Evolutionary conservation across 768 basidiomycete genomes (phyloP), one percentile per base, ranked within the genome.

Genomic region (Auricularia sp.): DNA sequence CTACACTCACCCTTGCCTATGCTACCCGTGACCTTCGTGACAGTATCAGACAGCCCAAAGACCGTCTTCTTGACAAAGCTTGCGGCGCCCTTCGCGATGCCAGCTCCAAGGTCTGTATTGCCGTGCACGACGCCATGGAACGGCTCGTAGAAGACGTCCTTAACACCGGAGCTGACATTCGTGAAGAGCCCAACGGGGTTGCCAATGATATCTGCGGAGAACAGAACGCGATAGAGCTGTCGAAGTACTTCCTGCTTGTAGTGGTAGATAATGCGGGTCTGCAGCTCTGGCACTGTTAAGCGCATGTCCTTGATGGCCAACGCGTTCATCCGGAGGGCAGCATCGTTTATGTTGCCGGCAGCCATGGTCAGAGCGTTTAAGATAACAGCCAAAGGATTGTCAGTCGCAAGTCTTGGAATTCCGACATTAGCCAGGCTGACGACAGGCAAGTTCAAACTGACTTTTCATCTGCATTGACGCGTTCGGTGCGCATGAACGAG

Each of bases 21-120:
- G 73, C 93, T 97, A 67, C 94, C 92, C 1, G 97, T 98, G 71
- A 99, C 88, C 75, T 98, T 98, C n/a, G 95, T 95, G 72, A 99
- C 80, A 72, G 93, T 96, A 71, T 99, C 96, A 39, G 91, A 90
- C 53, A 99, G 73, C 43, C 97, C 97, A 70, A 98, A 99, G 6
- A 98, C 91, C 0, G 96, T 97, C 78, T 99, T 99, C 80, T 98
- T 98, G 63, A 98, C 90, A 69, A 99, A 95, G 72, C 94, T 98
- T 6, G 95, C 93, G 0, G 96, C 96, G 56, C 97, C 97, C 81
- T 97, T 93, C 6, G 95, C 95, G 65, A 98, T 91, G 23, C 95
- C 93, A 65, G 93, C 87, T 3, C 95, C 97, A 34, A 98, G 76
- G 65, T 98, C 96, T 71, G 87, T 88, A 74, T 95, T 96, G 2